Percentiles rank a stretch among this genome's conserved stretches.
Evolutionary conservation across 805 yeast genomes (phyloP).

Genomic region (Pichia gijzeniarum): DNA sequence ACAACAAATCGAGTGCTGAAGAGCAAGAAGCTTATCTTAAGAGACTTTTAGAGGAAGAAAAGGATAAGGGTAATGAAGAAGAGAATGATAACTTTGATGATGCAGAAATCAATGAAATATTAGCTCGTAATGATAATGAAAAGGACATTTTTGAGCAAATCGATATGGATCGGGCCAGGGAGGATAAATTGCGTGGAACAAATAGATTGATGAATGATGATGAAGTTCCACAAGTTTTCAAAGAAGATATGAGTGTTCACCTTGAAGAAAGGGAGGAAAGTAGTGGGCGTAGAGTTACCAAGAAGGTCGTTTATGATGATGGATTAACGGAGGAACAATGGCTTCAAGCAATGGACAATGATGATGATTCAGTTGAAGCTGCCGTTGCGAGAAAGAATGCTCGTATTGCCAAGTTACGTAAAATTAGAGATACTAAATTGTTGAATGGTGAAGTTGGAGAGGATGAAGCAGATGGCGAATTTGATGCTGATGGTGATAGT

Average conservation of each 20-base stretch:
- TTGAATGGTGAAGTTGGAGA: neutral
- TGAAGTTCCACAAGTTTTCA: conserved; percentile 78
- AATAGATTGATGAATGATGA: conserved; percentile 55
- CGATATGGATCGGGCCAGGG: conserved; percentile 47
- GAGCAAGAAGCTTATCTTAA: conserved; percentile 79
- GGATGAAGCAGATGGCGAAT: conserved; percentile 15
- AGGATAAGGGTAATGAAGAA: conserved; percentile 35
- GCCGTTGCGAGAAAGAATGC: conserved; percentile 47
- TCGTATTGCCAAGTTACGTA: conserved; percentile 34
- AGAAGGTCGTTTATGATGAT: conserved; percentile 55
- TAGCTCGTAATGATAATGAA: conserved; percentile 65
- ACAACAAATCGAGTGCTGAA: conserved; percentile 78
- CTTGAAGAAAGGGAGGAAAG: conserved; percentile 35
- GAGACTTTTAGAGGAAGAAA: conserved; percentile 65
- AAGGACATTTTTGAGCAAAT: conserved; percentile 46
- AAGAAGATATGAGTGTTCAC: conserved; percentile 47
- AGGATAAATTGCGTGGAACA: conserved; percentile 29
- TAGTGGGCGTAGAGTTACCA: conserved; percentile 62
- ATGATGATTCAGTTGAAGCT: conserved; percentile 55
- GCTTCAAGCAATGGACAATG: conserved; percentile 73
- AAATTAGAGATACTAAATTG: conserved; percentile 16
- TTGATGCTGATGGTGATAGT: conserved; percentile 15
- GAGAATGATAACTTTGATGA: conserved; percentile 51
- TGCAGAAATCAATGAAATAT: conserved; percentile 64
- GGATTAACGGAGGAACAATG: conserved; percentile 72